Evolutionary conservation across 441 rosid genomes (phyloP), one percentile per base, ranked within the genome.

Genomic region (Pelargonium hybrid): DNA sequence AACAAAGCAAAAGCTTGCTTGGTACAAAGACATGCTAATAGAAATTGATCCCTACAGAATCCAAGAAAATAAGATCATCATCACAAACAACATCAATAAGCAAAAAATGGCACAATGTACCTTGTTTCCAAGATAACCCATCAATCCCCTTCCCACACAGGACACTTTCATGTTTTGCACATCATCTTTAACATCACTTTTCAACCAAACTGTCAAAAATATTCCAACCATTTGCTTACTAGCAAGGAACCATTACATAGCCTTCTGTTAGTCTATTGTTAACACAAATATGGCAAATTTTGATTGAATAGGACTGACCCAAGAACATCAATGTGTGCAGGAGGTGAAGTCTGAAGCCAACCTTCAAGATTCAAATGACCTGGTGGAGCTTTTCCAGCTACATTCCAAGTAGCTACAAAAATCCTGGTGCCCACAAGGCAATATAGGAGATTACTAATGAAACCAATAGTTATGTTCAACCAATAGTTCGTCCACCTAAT

Each of bases 121-220:
- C 99, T 94, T 94, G 80, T 94, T 94, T 70, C 98, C 97, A 0
- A 94, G 96, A 76, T 94, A 94, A 66, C 97, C 98, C 97, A 94
- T 93, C 73, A 93, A 64, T 71, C 98, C 98, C 85, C 98, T 85
- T 41, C 99, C 99, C 71, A 94, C 91, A 75, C 98, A 89, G 34
- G 98, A 94, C 62, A 92, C 98, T 80, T 94, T 94, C 94, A 94
- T 81, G 83, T 92, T 89, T 73, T 81, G 81, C 70, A 94, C 90
- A 41, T 84, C 75, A 74, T 92, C 99, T 71, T 90, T 82, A 63
- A 94, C 75, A 72, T 94, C 97, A 31, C 90, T 83, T 79, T 89
- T 88, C 65, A 92, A 97, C 99, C 98, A 94, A 45, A 92, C 80
- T 0, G 98, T 90, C 17, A 94, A 86, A 75, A 92, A 94, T 70